Base-by-base conservation (phyloP, 2,329 filamentous ascomycete genomes). In the Stagonosporopsis chrysanthemi region DNA sequence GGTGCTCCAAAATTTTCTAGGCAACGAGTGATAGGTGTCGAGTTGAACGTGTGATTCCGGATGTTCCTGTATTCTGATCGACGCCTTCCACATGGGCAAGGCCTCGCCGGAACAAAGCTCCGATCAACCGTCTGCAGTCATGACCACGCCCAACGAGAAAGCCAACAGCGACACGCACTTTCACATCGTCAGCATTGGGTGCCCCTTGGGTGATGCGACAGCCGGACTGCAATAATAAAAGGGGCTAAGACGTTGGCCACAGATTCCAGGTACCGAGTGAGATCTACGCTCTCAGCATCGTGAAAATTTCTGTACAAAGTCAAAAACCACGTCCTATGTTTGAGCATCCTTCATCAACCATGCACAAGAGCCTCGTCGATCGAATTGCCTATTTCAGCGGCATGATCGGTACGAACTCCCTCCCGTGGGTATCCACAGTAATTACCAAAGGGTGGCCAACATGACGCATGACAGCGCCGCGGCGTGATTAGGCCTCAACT, bases 381-480 rank as follows among this genome's bases (percentile, higher is more conserved):
- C 39, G 24, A 49, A 55, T 49, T 49, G 19, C 39, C 45, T n/a
- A 40, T 49, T 35, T 19, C 28, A 35, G 53, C 36, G 40, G 42
- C 42, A 51, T 23, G 36, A 17, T 46, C 42, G 53, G 35, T 29
- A 31, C 17, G 42, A 46, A 45, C 5, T 29, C 45, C 17, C 9
- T 40, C 41, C 17, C 29, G 41, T 9, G 15, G 24, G 40, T 22
- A 47, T 39, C 47, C 47, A 46, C 53, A 19, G n/a, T 26, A 38
- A 22, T 7, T 22, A 22, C 15, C 12, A 23, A 29, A 4, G 14
- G 43, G 38, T 38, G 43, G 45, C 33, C 41, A 28, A 45, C 46
- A 46, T 56, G 53, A 51, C 46, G 41, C 46, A 42, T 36, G 52
- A 42, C 28, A 14, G 33, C 38, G 40, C 46, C 38, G 40, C 52